Conservation (phyloP, 257 asterid species). For the Apocynum venetum region DNA sequence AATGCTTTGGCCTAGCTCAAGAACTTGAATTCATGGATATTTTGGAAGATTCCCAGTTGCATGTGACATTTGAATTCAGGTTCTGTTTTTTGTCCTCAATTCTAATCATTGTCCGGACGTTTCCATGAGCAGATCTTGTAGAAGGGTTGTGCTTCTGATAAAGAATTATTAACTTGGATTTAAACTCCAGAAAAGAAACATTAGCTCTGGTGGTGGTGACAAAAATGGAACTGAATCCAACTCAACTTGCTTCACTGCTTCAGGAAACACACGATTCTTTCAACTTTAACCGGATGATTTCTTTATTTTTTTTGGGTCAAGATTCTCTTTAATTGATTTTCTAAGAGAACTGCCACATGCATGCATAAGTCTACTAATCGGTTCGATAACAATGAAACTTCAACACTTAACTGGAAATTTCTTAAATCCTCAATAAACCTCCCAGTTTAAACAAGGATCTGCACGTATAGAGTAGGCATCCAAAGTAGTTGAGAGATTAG, state of each 20-base stretch:
- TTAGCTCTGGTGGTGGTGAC: not conserved
- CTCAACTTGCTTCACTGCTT: not conserved
- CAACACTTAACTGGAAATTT: too few species aligned
- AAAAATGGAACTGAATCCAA: not conserved
- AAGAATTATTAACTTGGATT: not conserved
- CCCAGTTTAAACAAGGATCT: too few species aligned
- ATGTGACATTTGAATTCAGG: constrained; percentile 13
- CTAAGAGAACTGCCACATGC: too few species aligned
- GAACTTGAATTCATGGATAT: constrained; percentile 11
- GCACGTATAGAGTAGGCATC: too few species aligned
- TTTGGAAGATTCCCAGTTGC: not conserved
- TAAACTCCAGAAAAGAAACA: not conserved
- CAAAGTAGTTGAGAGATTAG: too few species aligned
- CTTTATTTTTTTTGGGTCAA: too few species aligned
- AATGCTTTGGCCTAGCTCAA: not conserved
- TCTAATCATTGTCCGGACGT: constrained; percentile 6
- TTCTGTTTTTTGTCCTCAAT: not conserved
- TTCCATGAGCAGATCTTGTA: not conserved
- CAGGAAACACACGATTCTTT: not conserved
- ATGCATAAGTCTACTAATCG: too few species aligned
- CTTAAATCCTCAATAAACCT: too few species aligned
- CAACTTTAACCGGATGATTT: not conserved
- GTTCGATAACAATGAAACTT: too few species aligned
- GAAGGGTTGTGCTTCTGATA: not conserved
- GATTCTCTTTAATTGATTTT: too few species aligned